Conservation (phyloP, 1,139 yeast species). For the Arxiozyma telluris region DNA sequence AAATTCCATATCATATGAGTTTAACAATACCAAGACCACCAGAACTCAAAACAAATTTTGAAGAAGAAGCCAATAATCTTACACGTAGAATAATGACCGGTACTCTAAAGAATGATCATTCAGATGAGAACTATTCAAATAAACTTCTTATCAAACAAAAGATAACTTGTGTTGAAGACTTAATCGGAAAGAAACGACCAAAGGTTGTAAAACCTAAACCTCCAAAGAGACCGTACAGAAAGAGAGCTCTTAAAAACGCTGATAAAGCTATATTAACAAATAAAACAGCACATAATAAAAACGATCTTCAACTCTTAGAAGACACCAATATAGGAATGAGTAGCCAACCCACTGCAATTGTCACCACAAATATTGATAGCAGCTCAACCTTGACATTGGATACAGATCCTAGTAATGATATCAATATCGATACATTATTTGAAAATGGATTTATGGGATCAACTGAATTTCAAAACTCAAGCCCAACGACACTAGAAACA, state of each 20-base stretch:
- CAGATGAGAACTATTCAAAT: not conserved
- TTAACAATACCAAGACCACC: not conserved
- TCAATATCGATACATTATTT: not conserved
- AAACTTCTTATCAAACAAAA: not conserved
- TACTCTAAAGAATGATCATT: not conserved
- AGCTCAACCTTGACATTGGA: not conserved
- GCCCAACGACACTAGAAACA: not conserved
- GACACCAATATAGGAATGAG: not conserved
- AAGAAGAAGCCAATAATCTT: constrained; percentile 3
- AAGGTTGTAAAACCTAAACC: not conserved
- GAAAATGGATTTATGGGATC: not conserved
- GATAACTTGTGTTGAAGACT: constrained; percentile 1
- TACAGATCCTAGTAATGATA: not conserved
- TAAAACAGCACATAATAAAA: not conserved
- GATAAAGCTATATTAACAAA: not conserved
- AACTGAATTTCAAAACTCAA: not conserved
- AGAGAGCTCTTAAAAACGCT: not conserved
- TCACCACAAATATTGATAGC: not conserved
- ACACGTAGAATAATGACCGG: constrained; percentile 3
- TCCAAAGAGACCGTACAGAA: not conserved
- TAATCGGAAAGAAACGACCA: not conserved
- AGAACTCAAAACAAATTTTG: constrained; percentile 3
- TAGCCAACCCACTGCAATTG: not conserved
- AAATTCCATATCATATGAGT: not conserved
- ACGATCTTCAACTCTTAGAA: not conserved